Evolutionary conservation across 805 yeast species (phyloP).

Genomic region (Lipomyces chichibuensis): DNA sequence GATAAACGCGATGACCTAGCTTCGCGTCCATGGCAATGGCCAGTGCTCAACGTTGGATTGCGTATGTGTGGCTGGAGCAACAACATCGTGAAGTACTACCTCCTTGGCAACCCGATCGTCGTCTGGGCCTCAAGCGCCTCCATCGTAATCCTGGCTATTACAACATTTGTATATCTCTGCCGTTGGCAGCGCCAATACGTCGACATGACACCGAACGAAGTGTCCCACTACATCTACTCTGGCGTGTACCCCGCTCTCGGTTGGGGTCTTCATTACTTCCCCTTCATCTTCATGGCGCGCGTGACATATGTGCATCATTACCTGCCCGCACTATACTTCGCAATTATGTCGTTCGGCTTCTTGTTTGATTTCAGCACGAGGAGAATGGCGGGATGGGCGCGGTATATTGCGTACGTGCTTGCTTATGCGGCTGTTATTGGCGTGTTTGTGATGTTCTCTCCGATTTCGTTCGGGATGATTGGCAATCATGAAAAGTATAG

Average conservation of each 20-base stretch:
- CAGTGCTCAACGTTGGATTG: slow-evolving; percentile 65
- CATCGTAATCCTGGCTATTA: slow-evolving; percentile 50
- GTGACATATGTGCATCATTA: slow-evolving; percentile 97
- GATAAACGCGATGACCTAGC: slow-evolving; percentile 74
- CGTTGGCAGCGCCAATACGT: slow-evolving; percentile 74
- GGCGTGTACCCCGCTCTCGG: slow-evolving; percentile 87
- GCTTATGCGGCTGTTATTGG: slow-evolving; percentile 59
- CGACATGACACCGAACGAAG: slow-evolving; percentile 49
- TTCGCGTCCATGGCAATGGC: slow-evolving; percentile 85
- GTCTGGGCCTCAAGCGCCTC: slow-evolving; percentile 65
- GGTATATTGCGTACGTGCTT: slow-evolving; percentile 47
- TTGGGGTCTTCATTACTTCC: slow-evolving; percentile 86
- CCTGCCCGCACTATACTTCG: slow-evolving; percentile 92
- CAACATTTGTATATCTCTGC: slow-evolving; percentile 46
- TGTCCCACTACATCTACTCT: slow-evolving; percentile 56
- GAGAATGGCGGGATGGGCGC: slow-evolving; percentile 31
- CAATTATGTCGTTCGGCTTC: slow-evolving; percentile 74
- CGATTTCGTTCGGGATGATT: slow-evolving; percentile 80
- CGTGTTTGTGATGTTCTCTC: slow-evolving; percentile 62
- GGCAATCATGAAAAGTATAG: slow-evolving; percentile 55
- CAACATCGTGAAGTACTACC: slow-evolving; percentile 59
- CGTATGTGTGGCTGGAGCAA: slow-evolving; percentile 77
- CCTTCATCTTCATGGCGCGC: slow-evolving; percentile 92
- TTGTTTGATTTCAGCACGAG: slow-evolving; percentile 54
- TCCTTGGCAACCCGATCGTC: slow-evolving; percentile 66